Evolutionary conservation across 2,329 filamentous ascomycete species (phyloP).

Genomic region (Diplocarpon rosae): DNA sequence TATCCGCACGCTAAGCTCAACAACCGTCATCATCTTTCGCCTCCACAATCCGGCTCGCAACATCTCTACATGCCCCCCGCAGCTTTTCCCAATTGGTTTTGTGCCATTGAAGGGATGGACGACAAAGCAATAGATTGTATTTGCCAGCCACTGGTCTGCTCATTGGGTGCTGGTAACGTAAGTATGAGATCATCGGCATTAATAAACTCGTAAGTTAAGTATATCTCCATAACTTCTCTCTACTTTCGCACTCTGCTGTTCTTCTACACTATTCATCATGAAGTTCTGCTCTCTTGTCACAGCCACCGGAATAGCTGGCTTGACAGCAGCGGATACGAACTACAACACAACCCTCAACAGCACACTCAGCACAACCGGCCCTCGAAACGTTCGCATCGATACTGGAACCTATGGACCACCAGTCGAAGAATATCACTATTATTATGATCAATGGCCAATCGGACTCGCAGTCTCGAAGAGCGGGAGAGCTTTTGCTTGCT

Average conservation of each 20-base stretch:
- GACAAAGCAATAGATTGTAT: too few relatives aligned
- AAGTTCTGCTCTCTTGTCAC: background rate
- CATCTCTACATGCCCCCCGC: too few relatives aligned
- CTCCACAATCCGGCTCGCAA: too few relatives aligned
- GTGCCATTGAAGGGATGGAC: too few relatives aligned
- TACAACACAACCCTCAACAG: constrained; percentile 5
- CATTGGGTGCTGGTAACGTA: too few relatives aligned
- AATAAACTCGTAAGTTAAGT: background rate
- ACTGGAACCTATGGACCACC: constrained; percentile 36
- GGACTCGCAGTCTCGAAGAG: constrained; percentile 33
- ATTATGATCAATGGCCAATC: constrained; percentile 36
- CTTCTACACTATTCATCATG: background rate
- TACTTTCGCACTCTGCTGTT: background rate
- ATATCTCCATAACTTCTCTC: background rate
- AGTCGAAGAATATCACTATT: constrained; percentile 39
- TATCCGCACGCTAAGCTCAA: too few relatives aligned
- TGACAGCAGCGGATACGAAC: constrained; percentile 4
- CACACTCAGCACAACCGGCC: constrained; percentile 7
- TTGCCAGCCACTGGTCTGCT: too few relatives aligned
- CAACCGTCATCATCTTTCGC: too few relatives aligned
- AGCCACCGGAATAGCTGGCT: background rate
- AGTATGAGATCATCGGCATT: too few relatives aligned
- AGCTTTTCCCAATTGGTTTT: too few relatives aligned
- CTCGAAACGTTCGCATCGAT: constrained; percentile 30
- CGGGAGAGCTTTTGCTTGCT: constrained; percentile 34